Evolutionary conservation across 805 yeast species (phyloP), one percentile per base, ranked within the genome.

Genomic region (Starmerella davenportii): DNA sequence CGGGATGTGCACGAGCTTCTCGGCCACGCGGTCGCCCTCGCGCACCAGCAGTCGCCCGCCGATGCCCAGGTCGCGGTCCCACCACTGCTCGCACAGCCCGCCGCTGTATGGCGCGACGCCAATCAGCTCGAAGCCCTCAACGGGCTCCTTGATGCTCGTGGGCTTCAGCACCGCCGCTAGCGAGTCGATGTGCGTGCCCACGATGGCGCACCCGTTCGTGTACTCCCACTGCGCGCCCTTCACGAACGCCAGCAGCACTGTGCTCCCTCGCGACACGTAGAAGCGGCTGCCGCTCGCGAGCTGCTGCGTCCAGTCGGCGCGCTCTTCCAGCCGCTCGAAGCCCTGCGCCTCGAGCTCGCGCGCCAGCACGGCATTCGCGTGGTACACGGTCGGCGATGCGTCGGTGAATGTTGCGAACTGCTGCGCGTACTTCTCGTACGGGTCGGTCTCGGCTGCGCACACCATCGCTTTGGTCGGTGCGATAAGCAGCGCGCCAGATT

Each of bases 91-190:
- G 25, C 95, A 90, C 39, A 85, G 74, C 37, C 94, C 90, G 27
- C 96, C 96, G 40, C 98, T 96, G 53, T 87, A 87, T 36, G 76
- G 71, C 58, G 90, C 96, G 8, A 90, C 93, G 29, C 94, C 96
- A 11, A 23, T 23, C 16, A 90, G 94, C 20, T 38, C 37, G 39
- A 73, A 67, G 51, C 74, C 87, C 1, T 93, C 93, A 50, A 79
- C 43, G 5, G 65, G 61, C 9, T 62, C 57, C 48, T 70, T 71
- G 52, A 75, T 73, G 19, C 93, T 79, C 23, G 78, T 64, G 11
- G 98, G 98, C 60, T 87, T 90, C 48, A 87, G 71, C n/a, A 93
- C 69, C 47, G 87, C 64, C 24, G 81, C 74, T 9, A 96, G 96
- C 4, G 93, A 79, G 57, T 87, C 98, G 0, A 95, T 85, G 58